phyloP scores from a whole-genome alignment of 2,329 filamentous ascomycete genomes.

The Malbranchea zuffiana region DNA sequence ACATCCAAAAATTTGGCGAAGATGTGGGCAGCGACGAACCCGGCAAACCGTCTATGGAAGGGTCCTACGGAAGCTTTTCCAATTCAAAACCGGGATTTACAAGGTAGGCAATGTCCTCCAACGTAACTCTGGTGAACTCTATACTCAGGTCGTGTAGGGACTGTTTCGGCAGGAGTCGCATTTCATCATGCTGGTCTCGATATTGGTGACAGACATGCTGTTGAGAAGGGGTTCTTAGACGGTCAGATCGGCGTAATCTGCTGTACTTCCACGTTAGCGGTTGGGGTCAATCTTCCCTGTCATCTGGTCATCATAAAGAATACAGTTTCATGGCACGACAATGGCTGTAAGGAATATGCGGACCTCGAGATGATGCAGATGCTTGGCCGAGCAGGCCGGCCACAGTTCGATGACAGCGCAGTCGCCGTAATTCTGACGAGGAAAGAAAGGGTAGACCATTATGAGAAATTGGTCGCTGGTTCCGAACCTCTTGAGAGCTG shows the following conservation, averaged over 20 bases:
- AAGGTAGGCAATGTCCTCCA: slow-evolving; percentile 32
- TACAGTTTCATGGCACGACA: slow-evolving; percentile 55
- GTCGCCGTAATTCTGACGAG: slow-evolving; percentile 71
- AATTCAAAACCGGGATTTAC: slow-evolving; percentile 51
- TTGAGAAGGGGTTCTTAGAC: slow-evolving; percentile 58
- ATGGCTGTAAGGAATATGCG: slow-evolving; percentile 56
- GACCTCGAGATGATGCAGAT: slow-evolving; percentile 86
- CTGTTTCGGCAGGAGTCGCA: slow-evolving; percentile 52
- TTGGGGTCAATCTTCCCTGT: slow-evolving; percentile 74
- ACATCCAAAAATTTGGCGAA: slow-evolving; percentile 59
- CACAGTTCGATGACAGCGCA: slow-evolving; percentile 69
- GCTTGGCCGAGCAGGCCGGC: slow-evolving; percentile 71
- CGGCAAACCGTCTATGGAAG: slow-evolving; percentile 52
- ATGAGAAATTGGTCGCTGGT: slow-evolving; percentile 63
- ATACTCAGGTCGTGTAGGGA: no score
- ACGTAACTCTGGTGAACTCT: slow-evolving; percentile 12
- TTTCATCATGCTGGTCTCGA: slow-evolving; percentile 75
- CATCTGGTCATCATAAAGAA: slow-evolving; percentile 77
- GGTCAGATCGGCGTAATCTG: slow-evolving; percentile 72
- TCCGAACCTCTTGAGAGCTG: slow-evolving; percentile 65
- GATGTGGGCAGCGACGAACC: slow-evolving; percentile 48
- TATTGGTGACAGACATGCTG: slow-evolving; percentile 48
- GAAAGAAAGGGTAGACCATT: slow-evolving; percentile 51
- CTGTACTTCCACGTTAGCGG: slow-evolving; percentile 74
- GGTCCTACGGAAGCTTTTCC: slow-evolving; percentile 42